Evolutionary conservation across 139 green algal species (phyloP), one percentile per base, ranked within the genome.

Genomic region (Ettlia oleoabundans): DNA sequence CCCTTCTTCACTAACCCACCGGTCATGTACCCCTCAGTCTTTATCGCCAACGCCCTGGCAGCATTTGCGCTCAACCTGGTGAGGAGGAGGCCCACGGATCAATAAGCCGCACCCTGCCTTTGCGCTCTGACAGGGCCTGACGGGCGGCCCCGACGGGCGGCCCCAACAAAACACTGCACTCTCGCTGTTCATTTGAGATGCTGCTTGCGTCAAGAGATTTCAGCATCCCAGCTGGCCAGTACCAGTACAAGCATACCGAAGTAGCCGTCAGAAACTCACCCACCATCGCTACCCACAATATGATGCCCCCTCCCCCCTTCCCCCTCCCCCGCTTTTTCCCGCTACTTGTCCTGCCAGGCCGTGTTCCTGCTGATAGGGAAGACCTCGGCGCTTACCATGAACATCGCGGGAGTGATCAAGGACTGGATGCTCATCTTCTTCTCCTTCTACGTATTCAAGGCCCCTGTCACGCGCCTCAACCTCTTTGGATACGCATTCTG

Each of bases 331-430:
- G 0, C 30, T 32, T 4, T 28, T 30, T 32, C n/a, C 30, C 42
- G 30, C 13, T 15, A 19, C 21, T 24, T 22, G 32, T 4, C 71
- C 38, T 4, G 40, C 35, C 75, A 81, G 75, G 90, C 91, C 35
- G 95, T 98, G 28, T 98, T 98, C 88, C 74, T 98, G 85, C 87
- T 98, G 21, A 97, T 98, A 19, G 94, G 95, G 35, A 97, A 97
- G 83, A 99, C 95, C 22, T 93, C 82, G n/a, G 96, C 96, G 24
- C 92, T 99, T 71, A 99, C 96, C 5, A 97, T 98, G 94, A 98
- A 98, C 89, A 97, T 98, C 42, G 95, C 95, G 19, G 95, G 96
- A 2, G 95, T 99, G 28, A 94, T 99, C 83, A 99, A 99, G 90
- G 96, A 99, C 92, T 99, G 95, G 95, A 89, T 97, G 89, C 92